phyloP scores from a whole-genome alignment of 352 stramenopile genomes.

The Paralagenidium karlingii region DNA sequence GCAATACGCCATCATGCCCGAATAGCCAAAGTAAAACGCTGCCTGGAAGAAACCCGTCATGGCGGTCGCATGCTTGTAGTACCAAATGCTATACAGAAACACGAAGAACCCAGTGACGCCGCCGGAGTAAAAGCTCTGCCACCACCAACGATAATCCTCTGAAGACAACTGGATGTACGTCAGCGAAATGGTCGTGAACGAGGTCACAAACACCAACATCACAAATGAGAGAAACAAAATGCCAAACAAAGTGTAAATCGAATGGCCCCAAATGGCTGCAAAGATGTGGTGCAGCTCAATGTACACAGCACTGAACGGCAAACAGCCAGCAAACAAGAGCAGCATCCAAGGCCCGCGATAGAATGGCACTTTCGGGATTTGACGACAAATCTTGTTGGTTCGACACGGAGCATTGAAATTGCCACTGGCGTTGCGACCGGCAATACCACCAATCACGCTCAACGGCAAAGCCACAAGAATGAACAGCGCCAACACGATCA shows the following conservation, averaged over 20 bases:
- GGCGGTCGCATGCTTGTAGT: conserved; percentile 88
- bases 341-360: conserved; percentile 80
- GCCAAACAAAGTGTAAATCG: conserved; percentile 97
- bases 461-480: conserved; percentile 89
- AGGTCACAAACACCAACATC: conserved; percentile 93
- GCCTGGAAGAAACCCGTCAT: conserved; percentile 95
- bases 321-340: conserved; percentile 89
- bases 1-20: conserved; percentile 91
- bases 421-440: conserved; percentile 86
- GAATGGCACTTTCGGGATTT: conserved; percentile 86
- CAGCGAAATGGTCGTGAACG: conserved; percentile 95
- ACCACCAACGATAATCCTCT: conserved; percentile 97
- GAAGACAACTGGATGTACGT: conserved; percentile 96
- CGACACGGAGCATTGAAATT: conserved; percentile 90
- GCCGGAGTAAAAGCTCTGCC: conserved; percentile 90
- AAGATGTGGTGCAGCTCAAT: conserved; percentile 99
- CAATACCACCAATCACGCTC: conserved; percentile 89
- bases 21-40: conserved; percentile 98
- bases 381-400: conserved; percentile 92
- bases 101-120: conserved; percentile 93
- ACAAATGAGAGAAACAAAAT: conserved; percentile 94
- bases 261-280: conserved; percentile 95
- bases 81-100: conserved; percentile 93
- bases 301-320: conserved; percentile 97
- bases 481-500: conserved; percentile 90